Evolutionary conservation across 2,329 filamentous ascomycete species (phyloP), one percentile per base, ranked within the genome.

Genomic region (Cladosporium colombiae): DNA sequence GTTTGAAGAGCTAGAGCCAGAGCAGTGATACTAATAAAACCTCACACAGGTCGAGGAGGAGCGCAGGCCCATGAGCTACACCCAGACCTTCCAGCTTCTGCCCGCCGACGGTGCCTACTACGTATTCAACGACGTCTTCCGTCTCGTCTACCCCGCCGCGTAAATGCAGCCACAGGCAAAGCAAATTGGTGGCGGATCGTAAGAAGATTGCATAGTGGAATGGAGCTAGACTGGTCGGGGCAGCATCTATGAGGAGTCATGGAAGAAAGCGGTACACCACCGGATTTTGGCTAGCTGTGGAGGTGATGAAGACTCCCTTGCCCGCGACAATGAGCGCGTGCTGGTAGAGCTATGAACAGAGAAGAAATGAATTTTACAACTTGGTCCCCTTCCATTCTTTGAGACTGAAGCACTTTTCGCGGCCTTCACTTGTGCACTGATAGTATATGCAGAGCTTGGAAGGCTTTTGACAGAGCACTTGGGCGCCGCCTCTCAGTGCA

Each of bases 81-180:
- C 89, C 65, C 93, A 98, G 82, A 82, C 86, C 65, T 98, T 98
- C 86, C 91, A 96, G 80, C 89, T 98, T 69, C 80, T 88, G 70
- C 89, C 88, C 68, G 90, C 92, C 64, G 80, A 80, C 31, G 89
- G 88, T 73, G 88, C 85, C 81, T 97, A 90, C 84, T 97, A 87
- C 79, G 91, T 98, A 77, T 89, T 89, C 83, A 97, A 98, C 84
- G 94, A 98, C 79, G 82, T 98, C 78, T 98, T 98, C 88, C 91
- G 91, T 81, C 87, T 98, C 68, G 86, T 97, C 72, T 94, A 91
- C 80, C 78, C 81, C 55, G 81, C 77, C 44, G 63, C 63, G 21
- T 65, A 65, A 63, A 55, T 46, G 16, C 25, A 37, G 46, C 31
- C 35, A 37, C 33, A 5, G 23, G 2, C 25, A 31, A 7, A 21